Percentiles rank a stretch among this genome's conserved stretches.
phyloP scores from a whole-genome alignment of 345 rosid genomes.

The Lagerstroemia speciosa region DNA sequence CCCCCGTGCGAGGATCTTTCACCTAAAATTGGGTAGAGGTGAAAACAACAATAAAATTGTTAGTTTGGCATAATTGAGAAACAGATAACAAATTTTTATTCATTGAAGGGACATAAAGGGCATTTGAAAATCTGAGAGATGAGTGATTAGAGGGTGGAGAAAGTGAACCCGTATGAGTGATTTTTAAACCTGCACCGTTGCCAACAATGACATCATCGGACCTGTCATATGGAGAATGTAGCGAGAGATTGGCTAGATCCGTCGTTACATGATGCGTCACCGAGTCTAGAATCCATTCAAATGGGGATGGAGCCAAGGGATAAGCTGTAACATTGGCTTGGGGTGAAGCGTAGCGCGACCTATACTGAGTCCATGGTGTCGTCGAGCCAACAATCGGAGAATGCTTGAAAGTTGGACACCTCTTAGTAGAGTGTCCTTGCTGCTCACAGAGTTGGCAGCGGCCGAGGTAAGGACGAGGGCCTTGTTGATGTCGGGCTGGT shows the following conservation, averaged over 20 bases:
- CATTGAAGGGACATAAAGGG: no score
- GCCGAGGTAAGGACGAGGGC: not conserved
- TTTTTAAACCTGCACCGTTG: not conserved
- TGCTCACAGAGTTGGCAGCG: not conserved
- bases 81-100: no score
- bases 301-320: not conserved
- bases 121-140: no score
- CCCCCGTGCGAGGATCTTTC: not conserved
- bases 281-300: not conserved
- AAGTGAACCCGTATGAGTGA: constrained; percentile 11
- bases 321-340: not conserved
- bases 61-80: no score
- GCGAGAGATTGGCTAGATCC: not conserved
- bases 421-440: not conserved
- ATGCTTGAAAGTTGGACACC: no score
- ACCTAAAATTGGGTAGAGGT: constrained; percentile 6
- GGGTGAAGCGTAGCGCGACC: not conserved
- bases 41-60: no score
- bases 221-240: not conserved
- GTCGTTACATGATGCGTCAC: not conserved
- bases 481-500: no score
- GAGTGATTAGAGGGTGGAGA: no score
- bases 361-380: no score
- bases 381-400: no score
- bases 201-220: constrained; percentile 10